Percentiles rank a stretch among this genome's conserved stretches.
Conservation (phyloP, 768 basidiomycete genomes). For the Cystobasidium ongulense region DNA sequence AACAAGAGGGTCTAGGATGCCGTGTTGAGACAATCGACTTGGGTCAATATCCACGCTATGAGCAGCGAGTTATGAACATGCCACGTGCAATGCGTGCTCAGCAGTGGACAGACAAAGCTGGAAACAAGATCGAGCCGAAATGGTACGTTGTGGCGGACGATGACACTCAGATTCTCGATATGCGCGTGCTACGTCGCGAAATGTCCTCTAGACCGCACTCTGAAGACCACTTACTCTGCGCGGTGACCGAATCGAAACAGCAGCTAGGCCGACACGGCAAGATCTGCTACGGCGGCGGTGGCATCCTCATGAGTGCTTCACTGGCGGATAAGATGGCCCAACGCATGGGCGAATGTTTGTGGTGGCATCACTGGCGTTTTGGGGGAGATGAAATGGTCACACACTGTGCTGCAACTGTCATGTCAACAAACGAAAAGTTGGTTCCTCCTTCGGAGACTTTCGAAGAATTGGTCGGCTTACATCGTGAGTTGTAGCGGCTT, state of each 20-base stretch:
- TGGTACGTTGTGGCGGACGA: conserved; percentile 40
- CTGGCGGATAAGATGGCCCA: conserved; percentile 28
- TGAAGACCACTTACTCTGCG: conserved; percentile 31
- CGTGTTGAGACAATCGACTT: not conserved
- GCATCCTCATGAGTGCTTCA: conserved; percentile 28
- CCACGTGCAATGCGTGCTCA: conserved; percentile 28
- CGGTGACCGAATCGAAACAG: conserved; percentile 33
- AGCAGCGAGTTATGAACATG: conserved; percentile 39
- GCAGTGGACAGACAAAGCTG: not conserved
- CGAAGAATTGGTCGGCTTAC: conserved; percentile 29
- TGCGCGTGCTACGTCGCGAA: conserved; percentile 29
- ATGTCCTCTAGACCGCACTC: conserved; percentile 31
- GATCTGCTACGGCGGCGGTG: conserved; percentile 39
- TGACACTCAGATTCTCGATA: conserved; percentile 39
- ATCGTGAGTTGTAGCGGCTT: conserved; percentile 29
- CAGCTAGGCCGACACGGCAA: conserved; percentile 34
- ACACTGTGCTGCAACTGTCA: conserved; percentile 35
- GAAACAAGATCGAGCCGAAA: conserved; percentile 15
- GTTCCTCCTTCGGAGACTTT: conserved; percentile 28
- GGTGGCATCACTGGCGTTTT: conserved; percentile 32
- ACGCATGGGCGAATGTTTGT: conserved; percentile 32
- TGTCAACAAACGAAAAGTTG: conserved; percentile 27
- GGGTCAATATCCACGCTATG: conserved; percentile 36
- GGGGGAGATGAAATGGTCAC: conserved; percentile 41
- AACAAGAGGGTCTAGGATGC: conserved; percentile 28